Conservation (phyloP, 129 eudicot genomes). For the Escallonia rubra region DNA sequence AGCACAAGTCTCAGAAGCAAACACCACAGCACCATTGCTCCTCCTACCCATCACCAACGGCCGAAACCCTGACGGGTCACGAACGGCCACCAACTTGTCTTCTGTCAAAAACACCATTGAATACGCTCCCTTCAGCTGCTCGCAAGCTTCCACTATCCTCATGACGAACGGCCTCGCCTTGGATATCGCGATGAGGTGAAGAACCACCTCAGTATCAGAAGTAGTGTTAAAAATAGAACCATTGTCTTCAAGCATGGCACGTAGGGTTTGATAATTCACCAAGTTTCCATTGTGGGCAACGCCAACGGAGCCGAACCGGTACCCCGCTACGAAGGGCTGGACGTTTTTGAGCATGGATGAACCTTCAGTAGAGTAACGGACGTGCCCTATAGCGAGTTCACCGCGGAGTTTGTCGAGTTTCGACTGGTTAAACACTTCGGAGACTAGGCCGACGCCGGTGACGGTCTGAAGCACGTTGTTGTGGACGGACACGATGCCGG, state of each 20-base stretch:
- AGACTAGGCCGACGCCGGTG: slow-evolving; percentile 92
- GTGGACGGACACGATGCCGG: slow-evolving; percentile 75
- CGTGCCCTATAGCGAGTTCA: slow-evolving; percentile 78
- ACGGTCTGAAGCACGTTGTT: slow-evolving; percentile 70
- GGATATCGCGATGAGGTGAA: slow-evolving; percentile 72
- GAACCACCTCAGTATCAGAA: slow-evolving; percentile 82
- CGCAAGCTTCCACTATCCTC: slow-evolving; percentile 90
- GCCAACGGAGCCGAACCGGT: slow-evolving; percentile 64
- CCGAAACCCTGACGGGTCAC: slow-evolving; percentile 88
- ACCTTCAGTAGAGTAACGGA: slow-evolving; percentile 85
- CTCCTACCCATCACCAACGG: slow-evolving; percentile 91
- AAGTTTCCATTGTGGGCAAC: slow-evolving; percentile 89
- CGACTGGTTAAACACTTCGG: slow-evolving; percentile 70
- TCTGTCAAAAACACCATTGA: slow-evolving; percentile 87
- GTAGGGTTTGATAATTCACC: slow-evolving; percentile 59
- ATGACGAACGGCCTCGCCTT: slow-evolving; percentile 67
- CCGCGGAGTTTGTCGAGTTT: slow-evolving; percentile 75
- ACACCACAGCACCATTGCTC: slow-evolving; percentile 77
- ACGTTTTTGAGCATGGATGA: slow-evolving; percentile 72
- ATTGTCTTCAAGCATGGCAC: slow-evolving; percentile 64
- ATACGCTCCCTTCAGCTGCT: slow-evolving; percentile 78
- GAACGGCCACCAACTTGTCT: slow-evolving; percentile 81
- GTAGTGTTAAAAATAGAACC: slow-evolving; percentile 89
- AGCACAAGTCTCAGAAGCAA: slow-evolving; percentile 93
- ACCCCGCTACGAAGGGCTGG: slow-evolving; percentile 81